These are phyloP conservation scores for Berberis thunbergii DNA, from an alignment of 164 flowering plant species.

Conservation along the genomic window DNA sequence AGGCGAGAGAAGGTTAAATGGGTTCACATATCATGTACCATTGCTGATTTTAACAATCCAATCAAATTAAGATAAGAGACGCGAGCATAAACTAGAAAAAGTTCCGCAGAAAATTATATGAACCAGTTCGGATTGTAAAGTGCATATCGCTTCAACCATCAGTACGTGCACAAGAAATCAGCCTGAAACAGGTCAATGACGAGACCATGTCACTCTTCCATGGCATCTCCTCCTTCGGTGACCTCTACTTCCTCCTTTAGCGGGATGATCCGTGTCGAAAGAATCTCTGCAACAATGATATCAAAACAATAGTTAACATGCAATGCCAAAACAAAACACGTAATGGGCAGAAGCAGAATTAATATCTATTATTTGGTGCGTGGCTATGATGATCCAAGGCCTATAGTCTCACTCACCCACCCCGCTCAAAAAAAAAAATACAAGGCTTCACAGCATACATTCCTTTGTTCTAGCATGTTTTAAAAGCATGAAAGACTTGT, in stretches of 20 bases:
- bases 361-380: not conserved
- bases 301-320: not conserved
- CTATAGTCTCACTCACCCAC: not conserved
- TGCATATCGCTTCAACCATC: too few relatives aligned
- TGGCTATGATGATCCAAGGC: not conserved
- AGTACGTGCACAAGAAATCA: too few relatives aligned
- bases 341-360: not conserved
- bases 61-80: too few relatives aligned
- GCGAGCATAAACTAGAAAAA: too few relatives aligned
- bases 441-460: too few relatives aligned
- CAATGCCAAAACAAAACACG: not conserved
- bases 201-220: constrained; percentile 51
- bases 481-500: too few relatives aligned
- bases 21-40: too few relatives aligned
- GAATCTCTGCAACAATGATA: constrained; percentile 47
- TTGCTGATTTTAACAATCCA: too few relatives aligned
- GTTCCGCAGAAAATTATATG: too few relatives aligned
- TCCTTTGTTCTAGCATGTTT: too few relatives aligned
- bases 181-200: not conserved
- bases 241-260: constrained; percentile 47
- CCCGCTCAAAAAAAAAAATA: not conserved
- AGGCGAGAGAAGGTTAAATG: too few relatives aligned
- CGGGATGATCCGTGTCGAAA: constrained; percentile 54
- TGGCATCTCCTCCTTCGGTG: constrained; percentile 60
- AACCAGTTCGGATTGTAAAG: too few relatives aligned